Percentiles rank a stretch among this genome's conserved stretches.
Conservation (phyloP, 225 moss, liverwort and hornwort species). For the Takakia lepidozioides region DNA sequence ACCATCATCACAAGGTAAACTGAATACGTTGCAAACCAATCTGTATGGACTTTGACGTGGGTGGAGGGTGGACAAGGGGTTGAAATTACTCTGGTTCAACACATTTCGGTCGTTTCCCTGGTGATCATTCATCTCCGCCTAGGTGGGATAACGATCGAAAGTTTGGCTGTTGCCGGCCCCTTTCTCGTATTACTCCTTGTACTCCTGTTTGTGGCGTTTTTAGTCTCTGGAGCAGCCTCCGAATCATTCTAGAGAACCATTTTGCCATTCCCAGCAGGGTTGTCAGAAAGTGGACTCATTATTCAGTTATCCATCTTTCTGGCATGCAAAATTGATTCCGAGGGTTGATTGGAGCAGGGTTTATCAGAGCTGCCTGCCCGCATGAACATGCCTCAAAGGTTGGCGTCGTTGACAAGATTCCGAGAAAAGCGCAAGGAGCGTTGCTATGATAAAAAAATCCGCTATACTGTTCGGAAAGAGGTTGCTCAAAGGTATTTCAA, state of each 20-base stretch:
- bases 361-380: conserved; percentile 79
- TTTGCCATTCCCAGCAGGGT: too few relatives aligned
- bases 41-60: not conserved
- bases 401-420: conserved; percentile 86
- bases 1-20: conserved; percentile 75
- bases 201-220: not conserved
- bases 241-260: too few relatives aligned
- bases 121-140: too few relatives aligned
- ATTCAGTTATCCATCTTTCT: not conserved
- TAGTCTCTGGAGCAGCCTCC: too few relatives aligned
- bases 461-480: conserved; percentile 89
- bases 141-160: too few relatives aligned
- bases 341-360: conserved; percentile 35
- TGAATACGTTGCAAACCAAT: not conserved
- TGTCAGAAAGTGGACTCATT: not conserved
- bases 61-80: not conserved
- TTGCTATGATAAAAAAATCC: conserved; percentile 90
- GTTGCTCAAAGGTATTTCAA: conserved; percentile 73
- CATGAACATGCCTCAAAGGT: conserved; percentile 96
- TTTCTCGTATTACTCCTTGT: not conserved
- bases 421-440: conserved; percentile 95
- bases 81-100: not conserved
- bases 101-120: too few relatives aligned
- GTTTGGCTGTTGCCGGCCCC: too few relatives aligned
- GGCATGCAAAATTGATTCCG: conserved; percentile 1